Conservation (phyloP, 768 basidiomycete species). For the Tulasnella sp. region DNA sequence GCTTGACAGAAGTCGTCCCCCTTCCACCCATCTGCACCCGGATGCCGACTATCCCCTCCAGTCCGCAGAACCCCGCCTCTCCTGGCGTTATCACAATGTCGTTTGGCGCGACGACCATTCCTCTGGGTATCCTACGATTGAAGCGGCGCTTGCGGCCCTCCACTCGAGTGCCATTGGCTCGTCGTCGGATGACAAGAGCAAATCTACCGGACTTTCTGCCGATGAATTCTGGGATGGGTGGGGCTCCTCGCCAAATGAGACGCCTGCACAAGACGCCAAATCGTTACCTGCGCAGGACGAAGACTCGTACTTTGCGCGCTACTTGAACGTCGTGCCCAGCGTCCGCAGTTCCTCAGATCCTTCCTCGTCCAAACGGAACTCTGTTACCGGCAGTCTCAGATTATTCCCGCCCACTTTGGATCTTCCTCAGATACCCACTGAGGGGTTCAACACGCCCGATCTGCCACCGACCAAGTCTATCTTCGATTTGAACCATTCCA, state of each 20-base stretch:
- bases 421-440: background rate
- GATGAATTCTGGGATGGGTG: conserved; percentile 11
- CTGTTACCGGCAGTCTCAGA: background rate
- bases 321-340: background rate
- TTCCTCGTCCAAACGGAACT: background rate
- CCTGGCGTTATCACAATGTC: conserved; percentile 10
- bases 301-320: conserved; percentile 1
- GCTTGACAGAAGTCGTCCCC: background rate
- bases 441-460: background rate
- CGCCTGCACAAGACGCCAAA: background rate
- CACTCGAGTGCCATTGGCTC: background rate
- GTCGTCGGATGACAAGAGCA: background rate
- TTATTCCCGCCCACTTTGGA: background rate
- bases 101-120: background rate
- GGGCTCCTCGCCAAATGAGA: background rate
- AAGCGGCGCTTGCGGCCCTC: background rate
- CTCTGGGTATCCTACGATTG: background rate
- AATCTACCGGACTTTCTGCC: background rate
- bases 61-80: background rate
- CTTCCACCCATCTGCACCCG: background rate
- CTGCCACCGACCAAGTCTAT: background rate
- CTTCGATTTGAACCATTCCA: background rate
- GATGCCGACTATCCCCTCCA: background rate
- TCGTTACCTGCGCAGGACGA: background rate
- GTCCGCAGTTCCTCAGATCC: background rate